Conservation (phyloP, 2,329 filamentous ascomycete genomes). For the Clonostachys rhizophaga region DNA sequence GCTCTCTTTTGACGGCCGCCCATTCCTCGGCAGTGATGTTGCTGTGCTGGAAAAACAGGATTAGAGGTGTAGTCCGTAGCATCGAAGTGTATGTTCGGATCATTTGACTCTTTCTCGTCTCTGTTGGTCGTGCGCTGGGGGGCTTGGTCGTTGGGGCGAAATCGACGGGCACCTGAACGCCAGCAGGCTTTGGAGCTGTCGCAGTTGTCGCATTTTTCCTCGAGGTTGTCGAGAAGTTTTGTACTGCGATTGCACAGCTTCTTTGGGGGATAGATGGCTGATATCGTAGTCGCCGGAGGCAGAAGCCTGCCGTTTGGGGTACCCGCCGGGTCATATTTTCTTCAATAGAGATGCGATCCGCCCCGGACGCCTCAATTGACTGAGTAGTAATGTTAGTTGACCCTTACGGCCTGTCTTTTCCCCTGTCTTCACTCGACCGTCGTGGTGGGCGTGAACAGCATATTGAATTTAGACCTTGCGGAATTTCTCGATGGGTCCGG, state of each 20-base stretch:
- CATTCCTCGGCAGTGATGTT: conserved; percentile 65
- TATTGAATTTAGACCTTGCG: not conserved
- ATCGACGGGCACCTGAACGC: conserved; percentile 28
- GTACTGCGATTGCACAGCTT: conserved; percentile 11
- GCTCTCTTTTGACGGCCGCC: conserved; percentile 35
- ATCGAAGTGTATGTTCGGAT: conserved; percentile 82
- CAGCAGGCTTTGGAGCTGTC: not conserved
- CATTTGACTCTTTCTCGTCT: conserved; percentile 87
- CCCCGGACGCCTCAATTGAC: no score
- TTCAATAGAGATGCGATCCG: not conserved
- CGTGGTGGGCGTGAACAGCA: no score
- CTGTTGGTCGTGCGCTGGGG: conserved; percentile 78
- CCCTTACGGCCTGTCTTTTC: no score
- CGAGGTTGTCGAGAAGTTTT: conserved; percentile 17
- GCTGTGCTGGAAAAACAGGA: conserved; percentile 76
- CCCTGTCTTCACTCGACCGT: no score
- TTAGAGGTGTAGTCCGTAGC: conserved; percentile 77
- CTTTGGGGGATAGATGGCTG: conserved; percentile 3
- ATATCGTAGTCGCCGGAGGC: conserved; percentile 14
- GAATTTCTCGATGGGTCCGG: conserved; percentile 1
- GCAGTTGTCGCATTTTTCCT: not conserved
- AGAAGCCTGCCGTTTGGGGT: conserved; percentile 8
- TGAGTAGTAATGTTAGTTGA: no score
- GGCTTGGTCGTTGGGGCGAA: conserved; percentile 69
- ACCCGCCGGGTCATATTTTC: conserved; percentile 11